A percentile compares a stretch with the other conserved stretches of the same genome.
Evolutionary conservation across 345 rosid species (phyloP).

Genomic region (Anacardium occidentale): DNA sequence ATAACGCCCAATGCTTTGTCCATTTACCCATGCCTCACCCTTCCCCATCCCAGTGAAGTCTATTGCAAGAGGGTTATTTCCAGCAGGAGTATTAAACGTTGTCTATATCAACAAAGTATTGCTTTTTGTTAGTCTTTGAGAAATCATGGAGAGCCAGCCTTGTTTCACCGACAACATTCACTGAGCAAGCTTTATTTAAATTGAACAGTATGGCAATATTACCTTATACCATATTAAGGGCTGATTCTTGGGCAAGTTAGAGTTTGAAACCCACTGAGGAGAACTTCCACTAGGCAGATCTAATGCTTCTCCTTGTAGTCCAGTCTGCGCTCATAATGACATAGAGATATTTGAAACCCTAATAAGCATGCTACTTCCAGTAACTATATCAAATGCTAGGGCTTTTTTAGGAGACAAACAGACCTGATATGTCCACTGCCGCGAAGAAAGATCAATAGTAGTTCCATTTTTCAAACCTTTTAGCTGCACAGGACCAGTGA

Average conservation of each 20-base stretch:
- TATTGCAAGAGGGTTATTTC: constrained; percentile 66
- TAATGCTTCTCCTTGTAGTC: constrained; percentile 86
- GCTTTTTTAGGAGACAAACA: constrained; percentile 1
- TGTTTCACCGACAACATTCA: neutral
- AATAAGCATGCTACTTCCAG: too few species aligned
- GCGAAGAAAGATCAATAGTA: constrained; percentile 59
- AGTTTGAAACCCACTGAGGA: constrained; percentile 63
- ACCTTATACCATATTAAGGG: constrained; percentile 98
- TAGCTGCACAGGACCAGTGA: constrained; percentile 84
- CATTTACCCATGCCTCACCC: constrained; percentile 97
- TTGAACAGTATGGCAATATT: constrained; percentile 11
- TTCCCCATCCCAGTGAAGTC: constrained; percentile 92
- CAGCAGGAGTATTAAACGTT: constrained; percentile 63
- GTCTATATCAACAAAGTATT: constrained; percentile 44
- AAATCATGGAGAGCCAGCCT: neutral
- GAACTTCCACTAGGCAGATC: constrained; percentile 64
- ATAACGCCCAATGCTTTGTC: constrained; percentile 91
- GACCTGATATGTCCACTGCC: constrained; percentile 92
- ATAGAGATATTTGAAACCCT: constrained; percentile 7
- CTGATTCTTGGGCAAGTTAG: constrained; percentile 69
- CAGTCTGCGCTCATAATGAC: constrained; percentile 46
- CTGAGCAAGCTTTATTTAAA: neutral
- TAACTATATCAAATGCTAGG: too few species aligned
- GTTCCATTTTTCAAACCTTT: constrained; percentile 53
- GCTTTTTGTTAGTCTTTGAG: constrained; percentile 14